Evolutionary conservation across 495 filamentous ascomycete species (phyloP), one percentile per base, ranked within the genome.

Genomic region (Trichoderma reesei): DNA sequence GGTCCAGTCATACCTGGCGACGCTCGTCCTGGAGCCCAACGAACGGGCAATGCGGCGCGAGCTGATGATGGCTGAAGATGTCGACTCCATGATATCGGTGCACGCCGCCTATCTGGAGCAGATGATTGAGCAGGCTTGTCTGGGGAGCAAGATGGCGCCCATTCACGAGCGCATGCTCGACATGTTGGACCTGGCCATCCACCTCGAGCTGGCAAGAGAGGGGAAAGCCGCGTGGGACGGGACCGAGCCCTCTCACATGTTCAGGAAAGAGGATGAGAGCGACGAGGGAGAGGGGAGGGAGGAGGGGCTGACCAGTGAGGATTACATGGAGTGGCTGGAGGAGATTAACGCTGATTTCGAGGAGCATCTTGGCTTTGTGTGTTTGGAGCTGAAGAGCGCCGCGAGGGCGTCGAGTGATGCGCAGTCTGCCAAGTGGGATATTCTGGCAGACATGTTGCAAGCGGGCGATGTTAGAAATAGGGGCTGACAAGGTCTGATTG

Each of bases 51-150:
- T 97, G 71, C 73, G 74, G 13, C 72, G 69, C 14, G 71, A 77
- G 3, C 77, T 97, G 42, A 69, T 71, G 18, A 75, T 73, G 31
- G 83, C 91, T 0, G 80, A 83, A 37, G 92, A 96, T 68, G 84
- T 97, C 4, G 90, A 96, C 68, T 82, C 81, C 6, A 96, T 97
- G 89, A 83, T 91, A 16, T 72, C 74, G 18, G 83, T 86, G 0
- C 92, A 96, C 71, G 72, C 80, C 9, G 67, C 69, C 1, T 95
- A 87, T 68, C 77, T 89, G 51, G 76, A 76, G 39, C 78, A 79
- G 9, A 70, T 92, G 7, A 75, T 86, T 67, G 82, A 83, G 51
- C 84, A 90, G 67, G 82, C 86, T 59, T 80, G 93, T 9, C 80
- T 96, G 0, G 82, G 86, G 0, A 66, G 78, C 5, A 85, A 85